Base-by-base conservation (phyloP, 106 monocot species). In the Narthecium ossifragum region DNA sequence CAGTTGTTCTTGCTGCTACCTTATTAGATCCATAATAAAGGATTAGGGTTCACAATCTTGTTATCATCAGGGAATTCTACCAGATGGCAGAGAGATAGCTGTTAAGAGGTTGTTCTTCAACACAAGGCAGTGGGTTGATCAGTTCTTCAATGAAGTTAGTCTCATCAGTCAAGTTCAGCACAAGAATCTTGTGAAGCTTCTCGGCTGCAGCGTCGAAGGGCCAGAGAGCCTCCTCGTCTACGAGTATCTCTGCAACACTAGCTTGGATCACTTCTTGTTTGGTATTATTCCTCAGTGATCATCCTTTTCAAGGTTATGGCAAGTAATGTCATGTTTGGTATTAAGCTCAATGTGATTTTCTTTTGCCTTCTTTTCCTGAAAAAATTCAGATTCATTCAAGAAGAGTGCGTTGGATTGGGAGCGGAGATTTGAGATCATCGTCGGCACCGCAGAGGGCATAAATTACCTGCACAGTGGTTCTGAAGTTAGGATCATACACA, bases 181-280 rank as follows among this genome's bases (percentile, higher is more conserved):
- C 67, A 88, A 83, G 56, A 82, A 88, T 39, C 76, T 88, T 15
- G 82, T 76, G 13, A 79, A 83, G 63, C 73, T 88, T 24, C 53
- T 79, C 4, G 82, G 88, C 14, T 88, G 88, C 63, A 83, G 82
- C 20, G 66, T 76, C 18, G 72, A 76, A 34, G 88, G 88, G 26
- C 88, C 88, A 0, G 83, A 88, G 47, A 88, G 79, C 66, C 76
- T 88, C 18, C 64, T 88, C 7, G 79, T 88, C 23, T 88, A 79
- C 26, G 88, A 88, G 46, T 79, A 66, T 24, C 76, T 83, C 40
- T 65, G 72, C 68, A 82, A 88, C 64, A 79, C 71, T 23, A 88
- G 88, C 75, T 62, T 88, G 30, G 82, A 83, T 39, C 62, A 62
- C 53, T 79, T 73, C 57, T 48, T 88, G 25, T 88, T 88, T 27